A percentile compares a stretch with the other conserved stretches of the same genome.
phyloP scores from a whole-genome alignment of 2,329 filamentous ascomycete genomes.

The Cadophora gregata region DNA sequence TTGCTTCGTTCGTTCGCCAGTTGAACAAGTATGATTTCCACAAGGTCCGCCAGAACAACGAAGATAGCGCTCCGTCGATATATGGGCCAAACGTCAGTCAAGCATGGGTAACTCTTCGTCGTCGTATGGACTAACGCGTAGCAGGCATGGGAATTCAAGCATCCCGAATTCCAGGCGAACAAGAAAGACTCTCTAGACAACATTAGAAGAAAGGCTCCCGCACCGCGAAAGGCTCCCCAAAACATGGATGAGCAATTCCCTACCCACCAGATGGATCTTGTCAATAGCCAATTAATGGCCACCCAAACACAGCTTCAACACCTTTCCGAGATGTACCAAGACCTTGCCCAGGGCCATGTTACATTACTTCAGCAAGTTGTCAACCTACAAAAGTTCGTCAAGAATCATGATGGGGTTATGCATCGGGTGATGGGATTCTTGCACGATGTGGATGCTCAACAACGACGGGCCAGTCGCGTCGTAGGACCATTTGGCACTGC shows the following conservation, averaged over 20 bases:
- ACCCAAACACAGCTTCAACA: constrained; percentile 92
- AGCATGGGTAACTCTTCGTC: not conserved
- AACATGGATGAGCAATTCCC: constrained; percentile 74
- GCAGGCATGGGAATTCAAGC: constrained; percentile 94
- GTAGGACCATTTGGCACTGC: constrained; percentile 49
- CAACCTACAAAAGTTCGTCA: constrained; percentile 65
- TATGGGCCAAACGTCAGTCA: constrained; percentile 77
- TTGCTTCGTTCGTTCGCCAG: constrained; percentile 94
- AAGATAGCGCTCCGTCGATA: constrained; percentile 80
- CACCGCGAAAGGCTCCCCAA: constrained; percentile 76
- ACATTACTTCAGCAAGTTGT: constrained; percentile 67
- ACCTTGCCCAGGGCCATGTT: constrained; percentile 70
- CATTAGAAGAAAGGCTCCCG: constrained; percentile 92
- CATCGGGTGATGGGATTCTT: constrained; percentile 73
- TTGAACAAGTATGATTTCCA: constrained; percentile 99
- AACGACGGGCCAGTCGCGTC: constrained; percentile 65
- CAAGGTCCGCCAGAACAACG: constrained; percentile 91
- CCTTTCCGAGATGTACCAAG: constrained; percentile 82
- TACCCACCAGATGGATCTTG: constrained; percentile 85
- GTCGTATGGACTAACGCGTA: not conserved
- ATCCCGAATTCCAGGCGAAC: constrained; percentile 93
- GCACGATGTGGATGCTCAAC: constrained; percentile 68
- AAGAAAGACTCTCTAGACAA: constrained; percentile 97
- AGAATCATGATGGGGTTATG: constrained; percentile 74
- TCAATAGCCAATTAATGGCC: constrained; percentile 86